Conservation (phyloP, 129 eudicot species). For the Tanacetum coccineum region DNA sequence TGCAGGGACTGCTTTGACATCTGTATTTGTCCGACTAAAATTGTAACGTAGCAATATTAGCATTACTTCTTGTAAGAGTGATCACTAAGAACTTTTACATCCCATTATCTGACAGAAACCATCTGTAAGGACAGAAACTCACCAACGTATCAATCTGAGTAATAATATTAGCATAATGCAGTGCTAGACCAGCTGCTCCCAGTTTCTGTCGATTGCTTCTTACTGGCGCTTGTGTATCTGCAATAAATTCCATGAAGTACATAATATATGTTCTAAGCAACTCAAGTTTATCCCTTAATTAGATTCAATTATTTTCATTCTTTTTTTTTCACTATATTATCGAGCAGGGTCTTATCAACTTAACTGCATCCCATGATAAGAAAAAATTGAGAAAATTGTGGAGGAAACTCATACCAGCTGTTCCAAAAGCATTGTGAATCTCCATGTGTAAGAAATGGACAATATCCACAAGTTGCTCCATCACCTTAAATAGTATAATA, state of each 20-base stretch:
- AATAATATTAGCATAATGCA: conserved; percentile 93
- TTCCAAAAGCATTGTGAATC: conserved; percentile 82
- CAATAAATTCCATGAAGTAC: conserved; percentile 14
- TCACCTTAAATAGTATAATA: conserved; percentile 54
- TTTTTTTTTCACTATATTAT: no score
- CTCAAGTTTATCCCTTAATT: background rate
- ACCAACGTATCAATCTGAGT: conserved; percentile 91
- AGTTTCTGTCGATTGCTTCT: conserved; percentile 57
- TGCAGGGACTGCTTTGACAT: no score
- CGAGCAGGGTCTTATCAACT: no score
- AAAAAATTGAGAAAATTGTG: background rate
- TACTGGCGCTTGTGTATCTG: conserved; percentile 61
- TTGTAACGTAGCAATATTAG: no score
- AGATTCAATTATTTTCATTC: background rate
- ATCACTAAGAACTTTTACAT: no score
- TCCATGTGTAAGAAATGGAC: conserved; percentile 89
- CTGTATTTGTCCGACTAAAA: no score
- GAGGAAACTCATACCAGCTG: conserved; percentile 45
- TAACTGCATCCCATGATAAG: background rate
- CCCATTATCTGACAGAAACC: conserved; percentile 5
- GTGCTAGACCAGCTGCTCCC: conserved; percentile 95
- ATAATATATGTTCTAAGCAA: background rate
- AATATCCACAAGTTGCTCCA: conserved; percentile 98
- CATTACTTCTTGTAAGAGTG: no score
- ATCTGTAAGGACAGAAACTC: conserved; percentile 29